Base-by-base conservation (phyloP, 768 basidiomycete species). In the Royoungia palumana region DNA sequence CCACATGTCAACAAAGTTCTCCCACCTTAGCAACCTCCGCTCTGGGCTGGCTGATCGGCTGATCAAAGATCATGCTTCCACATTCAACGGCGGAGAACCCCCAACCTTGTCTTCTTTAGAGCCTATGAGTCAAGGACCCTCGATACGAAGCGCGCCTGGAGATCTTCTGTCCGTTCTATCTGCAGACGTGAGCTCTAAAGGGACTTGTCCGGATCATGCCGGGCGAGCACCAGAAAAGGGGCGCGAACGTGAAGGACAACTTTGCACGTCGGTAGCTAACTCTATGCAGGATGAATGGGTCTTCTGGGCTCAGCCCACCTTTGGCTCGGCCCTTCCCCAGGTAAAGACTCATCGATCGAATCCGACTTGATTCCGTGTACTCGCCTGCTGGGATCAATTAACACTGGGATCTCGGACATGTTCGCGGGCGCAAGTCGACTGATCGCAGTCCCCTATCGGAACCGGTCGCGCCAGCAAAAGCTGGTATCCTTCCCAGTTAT, bases 201-300 rank as follows among this genome's bases (percentile, higher is more conserved):
- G 41, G 50, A 41, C 46, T 37, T 37, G 9, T 43, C 47, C 60
- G 62, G 62, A 64, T 65, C 62, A 63, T 57, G 40, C 63, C 63
- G 63, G 53, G 21, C 55, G n/a, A 22, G 5, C 41, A 35, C 50
- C 20, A 36, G 17, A 21, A 35, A 9, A 44, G 62, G 12, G 46
- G 62, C 56, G 56, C 30, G 56, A 55, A 37, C 34, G 44, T 54
- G 55, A 56, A 49, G 25, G 40, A 36, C 14, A 22, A 46, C 56
- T 42, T 48, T 49, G 46, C 20, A 47, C 20, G 55, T 59, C 51
- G 42, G 51, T 42, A 40, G 56, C 36, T 41, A 37, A 27, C 43
- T 42, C 37, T 25, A 46, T 35, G 32, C 32, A 32, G 32, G 35
- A 28, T 49, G 22, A 37, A 38, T 30, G 27, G 45, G 27, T 19